These are phyloP conservation scores for Pulveroboletus frians DNA, from an alignment of 768 basidiomycete genomes.

Conservation along the genomic window DNA sequence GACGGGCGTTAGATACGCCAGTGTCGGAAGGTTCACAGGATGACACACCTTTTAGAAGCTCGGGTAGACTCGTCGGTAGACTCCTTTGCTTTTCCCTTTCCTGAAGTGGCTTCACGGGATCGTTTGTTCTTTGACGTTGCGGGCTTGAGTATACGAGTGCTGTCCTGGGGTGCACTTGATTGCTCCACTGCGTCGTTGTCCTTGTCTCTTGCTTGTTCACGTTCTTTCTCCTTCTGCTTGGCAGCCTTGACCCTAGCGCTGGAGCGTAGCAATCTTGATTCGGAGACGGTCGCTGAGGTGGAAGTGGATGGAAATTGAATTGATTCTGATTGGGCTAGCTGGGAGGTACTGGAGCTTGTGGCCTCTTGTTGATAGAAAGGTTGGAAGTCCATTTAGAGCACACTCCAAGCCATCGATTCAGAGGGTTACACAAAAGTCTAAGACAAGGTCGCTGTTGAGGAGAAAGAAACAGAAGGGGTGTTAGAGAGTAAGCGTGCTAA, in stretches of 20 bases:
- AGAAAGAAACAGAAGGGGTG: constrained; percentile 20
- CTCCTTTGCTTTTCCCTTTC: constrained; percentile 66
- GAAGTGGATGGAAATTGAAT: constrained; percentile 33
- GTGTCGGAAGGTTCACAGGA: constrained; percentile 28
- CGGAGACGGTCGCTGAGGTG: constrained; percentile 35
- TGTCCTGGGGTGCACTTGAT: constrained; percentile 37
- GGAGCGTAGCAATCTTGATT: constrained; percentile 59
- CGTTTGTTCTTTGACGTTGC: constrained; percentile 44
- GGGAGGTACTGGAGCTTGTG: constrained; percentile 52
- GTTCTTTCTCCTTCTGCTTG: constrained; percentile 59
- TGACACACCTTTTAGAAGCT: constrained; percentile 57
- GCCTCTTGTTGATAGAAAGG: constrained; percentile 65
- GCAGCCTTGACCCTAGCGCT: constrained; percentile 75
- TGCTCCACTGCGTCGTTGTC: constrained; percentile 46
- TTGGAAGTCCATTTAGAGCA: constrained; percentile 91
- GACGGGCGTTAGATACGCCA: constrained; percentile 25
- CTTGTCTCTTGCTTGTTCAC: constrained; percentile 50
- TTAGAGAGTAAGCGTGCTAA: constrained; percentile 18
- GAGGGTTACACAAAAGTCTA: constrained; percentile 15
- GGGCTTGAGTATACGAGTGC: constrained; percentile 38
- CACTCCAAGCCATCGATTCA: constrained; percentile 81
- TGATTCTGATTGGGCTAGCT: constrained; percentile 39
- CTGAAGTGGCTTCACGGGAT: constrained; percentile 42
- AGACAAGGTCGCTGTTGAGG: constrained; percentile 23
- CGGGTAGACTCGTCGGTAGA: constrained; percentile 46